These are phyloP conservation scores for Eimeria necatrix DNA, from an alignment of 169 alveolate genomes.

Conservation along the genomic window DNA sequence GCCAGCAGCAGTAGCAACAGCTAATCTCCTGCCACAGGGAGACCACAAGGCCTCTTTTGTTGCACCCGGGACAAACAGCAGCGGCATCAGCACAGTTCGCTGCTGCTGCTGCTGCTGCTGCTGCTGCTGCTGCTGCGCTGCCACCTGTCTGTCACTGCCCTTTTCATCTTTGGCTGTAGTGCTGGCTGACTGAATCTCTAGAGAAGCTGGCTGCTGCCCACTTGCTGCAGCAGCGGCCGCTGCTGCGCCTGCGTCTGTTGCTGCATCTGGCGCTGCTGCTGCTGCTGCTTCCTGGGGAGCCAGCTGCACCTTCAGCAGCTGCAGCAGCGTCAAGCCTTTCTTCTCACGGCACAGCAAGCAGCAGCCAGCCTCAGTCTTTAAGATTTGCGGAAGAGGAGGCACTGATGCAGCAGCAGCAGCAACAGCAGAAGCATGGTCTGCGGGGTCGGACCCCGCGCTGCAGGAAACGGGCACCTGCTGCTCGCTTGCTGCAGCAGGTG, in stretches of 20 bases:
- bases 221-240: constrained; percentile 24
- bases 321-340: constrained; percentile 28
- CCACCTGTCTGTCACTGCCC: neutral
- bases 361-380: constrained; percentile 46
- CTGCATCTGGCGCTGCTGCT: neutral
- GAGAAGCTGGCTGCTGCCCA: neutral
- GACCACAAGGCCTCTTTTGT: constrained; percentile 73
- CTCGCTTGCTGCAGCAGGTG: neutral
- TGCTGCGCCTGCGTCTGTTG: neutral
- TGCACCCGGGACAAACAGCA: constrained; percentile 67
- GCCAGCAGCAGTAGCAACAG: constrained; percentile 51
- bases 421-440: constrained; percentile 23
- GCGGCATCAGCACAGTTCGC: constrained; percentile 53
- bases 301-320: constrained; percentile 59
- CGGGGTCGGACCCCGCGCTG: constrained; percentile 8
- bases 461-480: neutral
- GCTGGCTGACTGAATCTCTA: neutral
- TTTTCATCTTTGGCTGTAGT: neutral
- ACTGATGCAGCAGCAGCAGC: constrained; percentile 58
- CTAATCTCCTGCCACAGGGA: constrained; percentile 76
- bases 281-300: neutral
- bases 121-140: constrained; percentile 1
- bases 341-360: constrained; percentile 64
- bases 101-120: constrained; percentile 62
- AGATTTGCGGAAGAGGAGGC: constrained; percentile 45